Evolutionary conservation across 148 eudicot species (phyloP).

Genomic region (Euryodendron excelsum): DNA sequence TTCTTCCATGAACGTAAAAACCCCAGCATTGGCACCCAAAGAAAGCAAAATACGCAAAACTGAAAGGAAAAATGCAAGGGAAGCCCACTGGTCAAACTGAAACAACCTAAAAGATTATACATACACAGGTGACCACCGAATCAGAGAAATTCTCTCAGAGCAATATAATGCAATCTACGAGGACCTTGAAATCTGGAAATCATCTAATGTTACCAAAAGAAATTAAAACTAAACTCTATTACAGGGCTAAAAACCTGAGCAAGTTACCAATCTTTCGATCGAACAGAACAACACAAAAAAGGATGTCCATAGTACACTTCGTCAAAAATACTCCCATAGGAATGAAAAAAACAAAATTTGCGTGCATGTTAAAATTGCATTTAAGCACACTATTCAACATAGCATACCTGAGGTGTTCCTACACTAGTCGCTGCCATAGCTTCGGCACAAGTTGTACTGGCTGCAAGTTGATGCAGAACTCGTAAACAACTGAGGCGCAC

Average conservation of each 20-base stretch:
- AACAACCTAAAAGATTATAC: neutral
- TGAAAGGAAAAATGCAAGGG: neutral
- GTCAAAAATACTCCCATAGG: neutral
- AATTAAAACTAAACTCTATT: neutral
- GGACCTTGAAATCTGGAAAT: neutral
- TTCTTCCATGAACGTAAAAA: constrained; percentile 3
- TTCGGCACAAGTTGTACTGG: constrained; percentile 98
- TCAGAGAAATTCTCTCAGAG: neutral
- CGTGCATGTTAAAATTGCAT: neutral
- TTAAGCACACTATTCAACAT: constrained; percentile 5
- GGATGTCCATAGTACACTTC: neutral
- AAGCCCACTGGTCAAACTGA: neutral
- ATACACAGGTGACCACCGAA: neutral
- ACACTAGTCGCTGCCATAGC: constrained; percentile 99
- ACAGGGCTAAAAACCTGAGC: neutral
- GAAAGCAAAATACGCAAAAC: neutral
- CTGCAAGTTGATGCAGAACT: constrained; percentile 96
- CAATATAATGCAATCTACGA: neutral
- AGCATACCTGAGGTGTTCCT: constrained; percentile 90
- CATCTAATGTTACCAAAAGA: neutral
- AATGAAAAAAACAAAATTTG: neutral
- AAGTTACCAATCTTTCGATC: neutral
- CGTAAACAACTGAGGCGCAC: constrained; percentile 98
- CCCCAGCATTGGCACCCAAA: neutral
- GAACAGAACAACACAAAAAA: neutral